Evolutionary conservation across 495 filamentous ascomycete species (phyloP).

Genomic region (Sabuloglossum arenarium): DNA sequence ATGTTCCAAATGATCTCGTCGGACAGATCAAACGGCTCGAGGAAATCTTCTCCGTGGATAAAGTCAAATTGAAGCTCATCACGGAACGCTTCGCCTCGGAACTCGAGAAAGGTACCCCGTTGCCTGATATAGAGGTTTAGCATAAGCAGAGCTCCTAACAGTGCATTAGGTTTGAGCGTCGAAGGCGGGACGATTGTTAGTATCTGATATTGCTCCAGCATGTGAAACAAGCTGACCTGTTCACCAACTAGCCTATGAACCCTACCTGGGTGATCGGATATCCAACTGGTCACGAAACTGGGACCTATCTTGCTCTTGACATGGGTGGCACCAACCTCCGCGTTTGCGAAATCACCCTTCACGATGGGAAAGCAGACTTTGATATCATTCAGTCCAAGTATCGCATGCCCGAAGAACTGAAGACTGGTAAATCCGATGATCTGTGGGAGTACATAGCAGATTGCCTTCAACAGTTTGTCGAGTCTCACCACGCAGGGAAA

Average conservation of each 20-base stretch:
- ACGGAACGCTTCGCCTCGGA: conserved; percentile 76
- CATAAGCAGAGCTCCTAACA: conserved; percentile 7
- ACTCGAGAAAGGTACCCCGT: conserved; percentile 54
- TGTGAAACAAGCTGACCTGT: neutral
- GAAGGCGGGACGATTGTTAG: conserved; percentile 87
- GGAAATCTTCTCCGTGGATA: conserved; percentile 62
- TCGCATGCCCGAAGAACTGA: conserved; percentile 87
- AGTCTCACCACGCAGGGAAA: conserved; percentile 60
- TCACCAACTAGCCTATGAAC: conserved; percentile 67
- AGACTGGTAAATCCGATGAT: conserved; percentile 74
- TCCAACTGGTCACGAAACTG: conserved; percentile 73
- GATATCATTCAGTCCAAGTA: conserved; percentile 99
- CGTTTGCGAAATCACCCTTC: conserved; percentile 88
- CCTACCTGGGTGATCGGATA: conserved; percentile 94
- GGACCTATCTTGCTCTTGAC: conserved; percentile 82
- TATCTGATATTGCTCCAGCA: conserved; percentile 8
- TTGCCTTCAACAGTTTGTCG: conserved; percentile 88
- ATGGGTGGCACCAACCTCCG: conserved; percentile 98
- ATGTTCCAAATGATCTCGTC: conserved; percentile 67
- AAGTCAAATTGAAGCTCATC: conserved; percentile 65
- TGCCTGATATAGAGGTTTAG: neutral
- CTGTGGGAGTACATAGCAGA: conserved; percentile 97
- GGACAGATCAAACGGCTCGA: conserved; percentile 73
- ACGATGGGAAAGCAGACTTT: conserved; percentile 81
- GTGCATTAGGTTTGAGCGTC: conserved; percentile 43